A percentile compares a stretch with the other conserved stretches of the same genome.
Evolutionary conservation across 768 basidiomycete species (phyloP).

Genomic region (Pseudohyphozyma bogoriensis): DNA sequence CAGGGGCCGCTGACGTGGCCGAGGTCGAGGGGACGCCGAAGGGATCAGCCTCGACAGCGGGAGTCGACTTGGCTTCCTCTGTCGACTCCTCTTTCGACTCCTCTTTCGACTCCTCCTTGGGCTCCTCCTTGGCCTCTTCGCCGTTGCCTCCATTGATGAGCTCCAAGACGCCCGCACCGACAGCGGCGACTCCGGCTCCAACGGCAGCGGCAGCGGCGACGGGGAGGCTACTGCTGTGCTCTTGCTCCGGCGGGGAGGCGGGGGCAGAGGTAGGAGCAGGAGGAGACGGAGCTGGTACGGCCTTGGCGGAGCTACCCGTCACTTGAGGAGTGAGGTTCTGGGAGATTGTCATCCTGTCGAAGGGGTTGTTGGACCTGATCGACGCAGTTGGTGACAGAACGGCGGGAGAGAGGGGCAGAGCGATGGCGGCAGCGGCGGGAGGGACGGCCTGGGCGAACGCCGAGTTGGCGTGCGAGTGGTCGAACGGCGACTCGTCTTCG

Average conservation of each 20-base stretch:
- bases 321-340: slow-evolving; percentile 5
- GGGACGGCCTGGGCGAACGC: neutral
- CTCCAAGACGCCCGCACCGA: neutral
- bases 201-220: slow-evolving; percentile 16
- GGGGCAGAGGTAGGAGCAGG: neutral
- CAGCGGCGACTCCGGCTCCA: slow-evolving; percentile 20
- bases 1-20: slow-evolving; percentile 31
- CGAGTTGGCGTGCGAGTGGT: neutral
- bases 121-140: slow-evolving; percentile 49
- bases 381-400: slow-evolving; percentile 13
- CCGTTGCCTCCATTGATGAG: slow-evolving; percentile 46
- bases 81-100: slow-evolving; percentile 27
- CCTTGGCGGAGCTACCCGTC: neutral
- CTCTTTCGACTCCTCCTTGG: slow-evolving; percentile 35
- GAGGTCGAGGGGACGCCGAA: slow-evolving; percentile 30
- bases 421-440: slow-evolving; percentile 3
- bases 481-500: neutral
- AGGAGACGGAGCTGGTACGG: too few species aligned
- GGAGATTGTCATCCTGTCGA: slow-evolving; percentile 26
- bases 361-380: slow-evolving; percentile 23
- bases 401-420: slow-evolving; percentile 14
- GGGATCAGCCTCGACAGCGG: too few species aligned
- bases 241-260: neutral
- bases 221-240: neutral
- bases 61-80: too few species aligned